A percentile compares a stretch with the other conserved stretches of the same genome.
Conservation (phyloP, 106 monocot species). For the Posidonia australis region DNA sequence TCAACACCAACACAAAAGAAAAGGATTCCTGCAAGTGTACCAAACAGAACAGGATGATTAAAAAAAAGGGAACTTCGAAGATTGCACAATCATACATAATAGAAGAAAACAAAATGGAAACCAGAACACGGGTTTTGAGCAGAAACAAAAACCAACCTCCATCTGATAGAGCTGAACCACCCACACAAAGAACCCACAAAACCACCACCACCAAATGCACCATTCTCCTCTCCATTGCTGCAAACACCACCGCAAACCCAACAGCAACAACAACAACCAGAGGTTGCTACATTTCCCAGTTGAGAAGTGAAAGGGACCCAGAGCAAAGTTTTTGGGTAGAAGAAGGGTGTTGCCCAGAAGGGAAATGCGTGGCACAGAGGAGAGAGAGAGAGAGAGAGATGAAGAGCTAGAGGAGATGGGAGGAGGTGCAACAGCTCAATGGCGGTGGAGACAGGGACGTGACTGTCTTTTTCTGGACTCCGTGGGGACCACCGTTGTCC, state of each 20-base stretch:
- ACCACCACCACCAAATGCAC: not conserved
- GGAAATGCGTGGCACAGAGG: not conserved
- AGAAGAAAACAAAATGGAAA: not conserved
- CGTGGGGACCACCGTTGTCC: not conserved
- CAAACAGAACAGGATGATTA: not conserved
- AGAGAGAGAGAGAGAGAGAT: conserved; percentile 7
- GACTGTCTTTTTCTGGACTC: conserved; percentile 40
- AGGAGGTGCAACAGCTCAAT: conserved; percentile 26
- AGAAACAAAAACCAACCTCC: conserved; percentile 1
- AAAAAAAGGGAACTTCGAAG: not conserved
- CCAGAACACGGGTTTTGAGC: too few relatives aligned
- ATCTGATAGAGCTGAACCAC: not conserved
- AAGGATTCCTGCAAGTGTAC: not conserved
- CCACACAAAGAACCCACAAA: not conserved
- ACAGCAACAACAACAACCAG: not conserved
- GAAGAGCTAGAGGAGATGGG: conserved; percentile 2
- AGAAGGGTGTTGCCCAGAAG: not conserved
- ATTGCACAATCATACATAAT: not conserved
- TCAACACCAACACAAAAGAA: not conserved
- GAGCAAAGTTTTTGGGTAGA: not conserved
- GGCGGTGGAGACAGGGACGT: conserved; percentile 82
- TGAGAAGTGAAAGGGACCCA: not conserved
- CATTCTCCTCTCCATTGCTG: conserved; percentile 2
- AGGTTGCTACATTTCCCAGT: not conserved
- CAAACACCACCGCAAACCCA: not conserved